Evolutionary conservation across 768 basidiomycete genomes (phyloP).

Genomic region (Panellus pusillus): DNA sequence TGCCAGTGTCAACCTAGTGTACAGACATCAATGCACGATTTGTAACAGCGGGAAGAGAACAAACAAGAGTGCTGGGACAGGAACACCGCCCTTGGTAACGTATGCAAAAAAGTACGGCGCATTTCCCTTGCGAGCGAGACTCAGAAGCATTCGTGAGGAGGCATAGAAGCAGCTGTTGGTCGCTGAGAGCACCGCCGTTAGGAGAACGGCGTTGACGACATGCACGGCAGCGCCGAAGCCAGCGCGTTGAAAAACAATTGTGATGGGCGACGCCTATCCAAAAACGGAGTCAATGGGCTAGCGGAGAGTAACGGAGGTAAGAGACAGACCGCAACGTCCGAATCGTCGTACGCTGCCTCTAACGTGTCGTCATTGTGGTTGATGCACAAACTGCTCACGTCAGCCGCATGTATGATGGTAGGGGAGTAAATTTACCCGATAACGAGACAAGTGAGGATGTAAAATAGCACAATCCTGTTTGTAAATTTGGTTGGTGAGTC

Average conservation of each 20-base stretch:
- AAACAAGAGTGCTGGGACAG: constrained; percentile 53
- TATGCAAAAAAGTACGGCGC: constrained; percentile 66
- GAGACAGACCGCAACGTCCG: constrained; percentile 46
- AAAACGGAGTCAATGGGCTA: background rate
- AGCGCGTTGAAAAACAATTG: constrained; percentile 62
- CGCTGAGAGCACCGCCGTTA: constrained; percentile 66
- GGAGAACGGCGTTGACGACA: constrained; percentile 65
- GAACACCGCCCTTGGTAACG: constrained; percentile 65
- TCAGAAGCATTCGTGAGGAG: constrained; percentile 58
- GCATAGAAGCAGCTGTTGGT: constrained; percentile 68
- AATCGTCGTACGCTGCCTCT: constrained; percentile 8
- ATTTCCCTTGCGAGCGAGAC: constrained; percentile 63
- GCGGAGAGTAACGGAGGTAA: constrained; percentile 12
- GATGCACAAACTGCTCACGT: constrained; percentile 42
- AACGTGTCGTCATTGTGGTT: constrained; percentile 50
- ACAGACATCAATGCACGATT: background rate
- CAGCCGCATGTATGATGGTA: background rate
- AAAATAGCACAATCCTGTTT: constrained; percentile 57
- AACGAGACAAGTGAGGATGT: constrained; percentile 61
- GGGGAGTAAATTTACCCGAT: constrained; percentile 39
- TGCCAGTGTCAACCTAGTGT: constrained; percentile 43
- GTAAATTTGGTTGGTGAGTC: background rate
- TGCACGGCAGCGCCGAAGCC: constrained; percentile 63
- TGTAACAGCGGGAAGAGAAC: constrained; percentile 30
- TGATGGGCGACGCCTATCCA: constrained; percentile 53